Percentiles rank a stretch among this genome's conserved stretches.
Evolutionary conservation across 2,329 filamentous ascomycete species (phyloP).

Genomic region (Calonectria naviculata): DNA sequence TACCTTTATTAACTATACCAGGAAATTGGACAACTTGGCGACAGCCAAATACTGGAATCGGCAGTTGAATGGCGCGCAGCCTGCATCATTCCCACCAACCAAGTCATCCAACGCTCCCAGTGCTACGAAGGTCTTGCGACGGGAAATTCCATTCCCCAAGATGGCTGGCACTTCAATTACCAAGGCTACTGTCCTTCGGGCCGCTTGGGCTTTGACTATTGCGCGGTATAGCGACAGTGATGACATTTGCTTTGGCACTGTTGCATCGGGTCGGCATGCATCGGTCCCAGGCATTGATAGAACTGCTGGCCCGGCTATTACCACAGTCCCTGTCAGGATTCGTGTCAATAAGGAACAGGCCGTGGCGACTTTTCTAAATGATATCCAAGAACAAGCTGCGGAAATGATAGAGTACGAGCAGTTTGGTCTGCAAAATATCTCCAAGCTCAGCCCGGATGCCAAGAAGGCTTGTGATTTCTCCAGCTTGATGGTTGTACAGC

Average conservation of each 20-base stretch:
- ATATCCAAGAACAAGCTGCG: slow-evolving; percentile 23
- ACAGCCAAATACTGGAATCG: background rate
- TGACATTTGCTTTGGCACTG: slow-evolving; percentile 56
- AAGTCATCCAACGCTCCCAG: too few species aligned
- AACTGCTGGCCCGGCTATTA: slow-evolving; percentile 46
- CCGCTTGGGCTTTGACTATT: slow-evolving; percentile 63
- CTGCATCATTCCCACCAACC: background rate
- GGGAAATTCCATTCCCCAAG: slow-evolving; percentile 53
- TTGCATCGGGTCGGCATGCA: slow-evolving; percentile 51
- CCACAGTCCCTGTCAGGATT: slow-evolving; percentile 55
- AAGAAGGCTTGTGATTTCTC: slow-evolving; percentile 38
- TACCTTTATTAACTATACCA: slow-evolving; percentile 7
- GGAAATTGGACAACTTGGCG: background rate
- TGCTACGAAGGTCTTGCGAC: slow-evolving; percentile 40
- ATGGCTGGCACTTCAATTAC: slow-evolving; percentile 10
- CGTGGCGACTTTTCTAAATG: slow-evolving; percentile 14
- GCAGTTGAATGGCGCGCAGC: background rate
- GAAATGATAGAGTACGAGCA: slow-evolving; percentile 35
- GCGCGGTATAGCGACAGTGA: slow-evolving; percentile 56
- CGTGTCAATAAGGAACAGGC: slow-evolving; percentile 41
- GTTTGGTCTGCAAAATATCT: slow-evolving; percentile 34
- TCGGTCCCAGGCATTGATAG: slow-evolving; percentile 31
- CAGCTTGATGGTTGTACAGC: slow-evolving; percentile 43
- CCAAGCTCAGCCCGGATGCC: slow-evolving; percentile 16
- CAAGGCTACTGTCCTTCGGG: slow-evolving; percentile 31